Evolutionary conservation across 2,329 filamentous ascomycete genomes (phyloP).

Genomic region (Fusarium haematococcum): DNA sequence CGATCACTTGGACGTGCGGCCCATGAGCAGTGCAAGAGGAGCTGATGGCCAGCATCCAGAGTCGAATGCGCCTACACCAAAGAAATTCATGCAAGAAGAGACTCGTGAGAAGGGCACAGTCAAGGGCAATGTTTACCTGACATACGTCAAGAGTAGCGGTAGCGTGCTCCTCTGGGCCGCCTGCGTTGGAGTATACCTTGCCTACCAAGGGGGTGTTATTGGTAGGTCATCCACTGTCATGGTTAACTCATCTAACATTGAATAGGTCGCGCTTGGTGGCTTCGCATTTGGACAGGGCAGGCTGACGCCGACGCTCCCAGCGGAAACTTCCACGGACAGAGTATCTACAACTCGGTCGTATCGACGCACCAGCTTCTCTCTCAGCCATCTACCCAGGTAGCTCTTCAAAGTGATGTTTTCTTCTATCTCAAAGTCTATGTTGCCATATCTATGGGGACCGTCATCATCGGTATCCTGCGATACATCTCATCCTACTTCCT

Average conservation of each 20-base stretch:
- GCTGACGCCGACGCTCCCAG: background rate
- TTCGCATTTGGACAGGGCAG: conserved; percentile 69
- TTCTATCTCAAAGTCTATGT: conserved; percentile 79
- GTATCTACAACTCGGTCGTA: conserved; percentile 55
- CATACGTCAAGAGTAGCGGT: conserved; percentile 76
- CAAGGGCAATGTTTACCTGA: conserved; percentile 71
- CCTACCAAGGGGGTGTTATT: conserved; percentile 65
- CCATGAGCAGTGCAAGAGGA: conserved; percentile 51
- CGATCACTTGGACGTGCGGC: conserved; percentile 63
- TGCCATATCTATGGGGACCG: conserved; percentile 71
- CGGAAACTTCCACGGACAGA: conserved; percentile 43
- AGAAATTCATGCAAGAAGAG: conserved; percentile 82
- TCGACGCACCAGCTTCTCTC: conserved; percentile 58
- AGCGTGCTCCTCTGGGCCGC: conserved; percentile 69
- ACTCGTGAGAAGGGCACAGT: conserved; percentile 75
- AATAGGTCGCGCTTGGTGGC: conserved; percentile 69
- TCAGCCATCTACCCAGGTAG: conserved; percentile 49
- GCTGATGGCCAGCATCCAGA: conserved; percentile 30
- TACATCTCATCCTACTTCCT: conserved; percentile 73
- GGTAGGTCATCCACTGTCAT: conserved; percentile 49
- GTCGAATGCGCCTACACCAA: conserved; percentile 56
- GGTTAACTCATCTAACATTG: background rate
- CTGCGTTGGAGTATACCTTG: conserved; percentile 63
- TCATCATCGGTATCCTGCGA: conserved; percentile 68
- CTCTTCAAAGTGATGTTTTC: conserved; percentile 54